A percentile compares a stretch with the other conserved stretches of the same genome.
Conservation (phyloP, 2,329 filamentous ascomycete genomes). For the Dactylonectria macrodidyma region DNA sequence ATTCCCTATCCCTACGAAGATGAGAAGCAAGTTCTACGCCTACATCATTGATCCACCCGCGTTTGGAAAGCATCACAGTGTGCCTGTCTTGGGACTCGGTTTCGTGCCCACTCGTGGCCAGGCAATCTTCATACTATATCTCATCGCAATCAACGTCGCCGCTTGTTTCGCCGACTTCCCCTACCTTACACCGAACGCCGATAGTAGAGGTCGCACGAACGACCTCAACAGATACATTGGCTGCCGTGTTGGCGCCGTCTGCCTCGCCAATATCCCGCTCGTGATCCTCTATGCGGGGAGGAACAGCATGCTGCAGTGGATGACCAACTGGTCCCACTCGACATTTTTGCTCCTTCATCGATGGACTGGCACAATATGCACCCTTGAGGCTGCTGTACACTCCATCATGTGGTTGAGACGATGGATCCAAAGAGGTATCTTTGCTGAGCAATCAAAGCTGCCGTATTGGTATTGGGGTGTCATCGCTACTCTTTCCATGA, state of each 20-base stretch:
- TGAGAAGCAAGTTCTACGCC: conserved; percentile 31
- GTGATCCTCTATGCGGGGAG: conserved; percentile 59
- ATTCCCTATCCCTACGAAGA: neutral
- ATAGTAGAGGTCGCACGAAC: conserved; percentile 33
- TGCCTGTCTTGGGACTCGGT: conserved; percentile 33
- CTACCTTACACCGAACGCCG: conserved; percentile 44
- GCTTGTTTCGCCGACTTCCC: conserved; percentile 45
- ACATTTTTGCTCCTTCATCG: conserved; percentile 64
- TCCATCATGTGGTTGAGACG: conserved; percentile 54
- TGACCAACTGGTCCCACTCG: conserved; percentile 63
- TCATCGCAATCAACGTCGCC: conserved; percentile 56
- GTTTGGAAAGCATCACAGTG: conserved; percentile 36
- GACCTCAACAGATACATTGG: neutral
- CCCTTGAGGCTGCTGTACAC: conserved; percentile 62
- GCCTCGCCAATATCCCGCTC: conserved; percentile 56
- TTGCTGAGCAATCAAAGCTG: conserved; percentile 44
- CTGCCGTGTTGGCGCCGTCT: conserved; percentile 52
- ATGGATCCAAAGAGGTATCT: conserved; percentile 48
- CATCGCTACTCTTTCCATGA: conserved; percentile 52
- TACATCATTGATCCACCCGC: conserved; percentile 40
- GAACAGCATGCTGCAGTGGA: conserved; percentile 62
- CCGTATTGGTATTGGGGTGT: conserved; percentile 60
- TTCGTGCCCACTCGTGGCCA: conserved; percentile 57
- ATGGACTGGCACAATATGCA: conserved; percentile 60
- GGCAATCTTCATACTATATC: conserved; percentile 56